phyloP scores from a whole-genome alignment of 805 yeast genomes.

The Cyberlindnera mississippiensis region DNA sequence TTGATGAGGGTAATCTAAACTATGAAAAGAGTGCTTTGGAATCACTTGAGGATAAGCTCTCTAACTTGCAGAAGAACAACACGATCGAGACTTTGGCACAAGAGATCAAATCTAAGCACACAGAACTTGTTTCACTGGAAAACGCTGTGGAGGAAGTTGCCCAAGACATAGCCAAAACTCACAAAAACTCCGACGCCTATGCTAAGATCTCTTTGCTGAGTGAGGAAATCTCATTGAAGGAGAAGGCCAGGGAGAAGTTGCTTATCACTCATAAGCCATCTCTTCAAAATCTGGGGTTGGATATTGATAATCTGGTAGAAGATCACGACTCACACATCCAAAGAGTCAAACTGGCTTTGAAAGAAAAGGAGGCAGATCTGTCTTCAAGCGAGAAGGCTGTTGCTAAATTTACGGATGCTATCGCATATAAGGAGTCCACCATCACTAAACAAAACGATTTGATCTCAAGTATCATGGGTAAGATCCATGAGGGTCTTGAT shows the following conservation, averaged over 20 bases:
- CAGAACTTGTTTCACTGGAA: conserved; percentile 35
- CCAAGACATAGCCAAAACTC: conserved; percentile 45
- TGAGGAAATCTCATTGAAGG: conserved; percentile 36
- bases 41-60: conserved; percentile 34
- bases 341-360: conserved; percentile 3
- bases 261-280: conserved; percentile 22
- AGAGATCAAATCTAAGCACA: conserved; percentile 37
- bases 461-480: conserved; percentile 8
- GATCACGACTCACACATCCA: conserved; percentile 5
- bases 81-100: conserved; percentile 29
- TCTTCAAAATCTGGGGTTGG: conserved; percentile 22
- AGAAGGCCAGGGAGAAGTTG: conserved; percentile 29
- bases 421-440: conserved; percentile 13
- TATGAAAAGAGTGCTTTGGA: conserved; percentile 41
- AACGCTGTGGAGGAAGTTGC: conserved; percentile 49
- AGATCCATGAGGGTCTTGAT: conserved; percentile 23
- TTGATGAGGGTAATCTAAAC: conserved; percentile 45
- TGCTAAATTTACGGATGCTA: conserved; percentile 15
- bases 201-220: conserved; percentile 47
- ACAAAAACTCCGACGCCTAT: conserved; percentile 53
- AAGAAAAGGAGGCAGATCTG: conserved; percentile 6
- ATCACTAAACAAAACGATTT: conserved; percentile 10
- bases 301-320: conserved; percentile 15
- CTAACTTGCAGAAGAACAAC: conserved; percentile 27
- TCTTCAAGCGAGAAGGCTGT: conserved; percentile 4